Evolutionary conservation across 306 rosid species (phyloP), one percentile per base, ranked within the genome.

Genomic region (Dalbergia cultrata): DNA sequence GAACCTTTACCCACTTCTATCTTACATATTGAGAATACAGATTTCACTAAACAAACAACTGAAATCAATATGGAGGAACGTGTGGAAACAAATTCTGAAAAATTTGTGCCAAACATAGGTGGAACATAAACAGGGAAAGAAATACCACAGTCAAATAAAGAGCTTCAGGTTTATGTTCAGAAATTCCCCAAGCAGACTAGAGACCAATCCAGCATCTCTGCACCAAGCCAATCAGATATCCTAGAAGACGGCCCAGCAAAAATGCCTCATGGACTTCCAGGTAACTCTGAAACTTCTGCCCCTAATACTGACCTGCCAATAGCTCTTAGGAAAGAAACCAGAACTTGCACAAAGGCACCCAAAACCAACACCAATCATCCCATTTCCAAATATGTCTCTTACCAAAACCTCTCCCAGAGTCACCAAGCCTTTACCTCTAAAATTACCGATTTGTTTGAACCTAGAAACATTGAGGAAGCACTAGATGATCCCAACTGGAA

Each of bases 381-480:
- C 21, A 72, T 72, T 56, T 72, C 39, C 64, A 54, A 72, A 2
- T 71, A 71, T 52, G 53, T 54, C 19, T 58, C 56, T 4, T 74
- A 43, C 58, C 39, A 59, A 19, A 39, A 57, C 3, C 26, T 58
- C 5, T 57, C 41, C 39, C 9, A 57, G 44, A 21, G 5, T 11
- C 37, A 72, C 13, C 34, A 1, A 54, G 77, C 33, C 17, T 72
- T 72, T 37, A 35, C 50, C 5, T 34, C 63, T 34, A 54, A 72
- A 17, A 17, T 67, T 72, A 17, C 22, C 11, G 9, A 56, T 56
- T 18, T 72, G 53, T 72, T 72, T 72, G 22, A 18, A 43, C 22
- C 78, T 19, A 58, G 21, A 58, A 56, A 58, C 53, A 73, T 58
- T 57, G 57, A 58, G 78, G 26, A 72, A 72, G 63, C 64, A 54